Base-by-base conservation (phyloP, 1,284 basidiomycete species). In the Neotropicomus parvogracilis region DNA sequence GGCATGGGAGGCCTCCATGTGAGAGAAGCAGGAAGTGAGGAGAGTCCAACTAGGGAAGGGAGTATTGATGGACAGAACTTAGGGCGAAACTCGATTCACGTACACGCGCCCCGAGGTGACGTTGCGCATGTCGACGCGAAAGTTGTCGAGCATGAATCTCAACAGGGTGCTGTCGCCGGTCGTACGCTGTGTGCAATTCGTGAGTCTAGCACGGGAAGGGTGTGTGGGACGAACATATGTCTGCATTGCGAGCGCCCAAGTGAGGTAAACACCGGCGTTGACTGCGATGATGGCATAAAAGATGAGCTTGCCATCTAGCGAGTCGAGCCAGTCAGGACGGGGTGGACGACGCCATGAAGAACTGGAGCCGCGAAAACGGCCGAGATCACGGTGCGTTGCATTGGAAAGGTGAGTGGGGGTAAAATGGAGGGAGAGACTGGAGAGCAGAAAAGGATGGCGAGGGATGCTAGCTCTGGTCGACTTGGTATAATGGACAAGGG, bases 11-110 rank as follows among this genome's bases (percentile, higher is more conserved):
- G 75, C 50, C 20, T 74, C 71, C 53, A 74, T 68, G 60, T 94
- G 91, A 3, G 85, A 92, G 72, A 94, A 92, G 50, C 74, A 77
- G 21, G 77, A 70, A 0, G 90, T 91, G 17, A 94, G 53, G 24
- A 88, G 68, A 0, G 90, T 92, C 88, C 91, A 94, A 65, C 90
- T 92, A 47, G 5, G 17, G 8, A 43, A 34, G 17, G 28, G 29
- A 2, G 43, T 4, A 49, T 48, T 31, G 33, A 46, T 27, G 26
- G 36, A 53, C 55, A 42, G 31, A 32, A 17, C 17, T 2, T 1
- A 26, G 14, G 27, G 33, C 53, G 44, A 38, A 8, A 32, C 9
- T 17, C 39, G 21, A 29, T 33, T 12, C 19, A 64, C 83, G 46
- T 53, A 90, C 88, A 88, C 63, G 66, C 91, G 75, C 6, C 91